These are phyloP conservation scores for Sporisorium reilianum DNA, from an alignment of 1,284 basidiomycete species.

Conservation along the genomic window DNA sequence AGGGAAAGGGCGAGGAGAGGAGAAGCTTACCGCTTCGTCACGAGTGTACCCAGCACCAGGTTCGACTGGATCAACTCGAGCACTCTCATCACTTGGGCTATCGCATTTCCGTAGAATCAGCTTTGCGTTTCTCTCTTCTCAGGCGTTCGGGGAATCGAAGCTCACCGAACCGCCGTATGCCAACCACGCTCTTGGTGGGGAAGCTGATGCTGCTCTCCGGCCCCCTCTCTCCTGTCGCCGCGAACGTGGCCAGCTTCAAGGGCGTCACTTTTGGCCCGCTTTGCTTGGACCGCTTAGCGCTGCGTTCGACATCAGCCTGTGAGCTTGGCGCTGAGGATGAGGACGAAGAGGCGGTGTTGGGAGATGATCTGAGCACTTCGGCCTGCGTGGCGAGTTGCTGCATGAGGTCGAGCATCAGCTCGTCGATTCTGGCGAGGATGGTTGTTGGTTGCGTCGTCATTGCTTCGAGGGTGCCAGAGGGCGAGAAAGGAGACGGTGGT, in stretches of 20 bases:
- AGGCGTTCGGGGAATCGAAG: background rate
- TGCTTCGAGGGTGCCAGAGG: too few species aligned
- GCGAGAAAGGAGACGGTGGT: background rate
- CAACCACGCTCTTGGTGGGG: conserved; percentile 13
- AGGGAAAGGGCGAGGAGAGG: background rate
- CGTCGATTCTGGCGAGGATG: conserved; percentile 25
- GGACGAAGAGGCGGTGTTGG: background rate
- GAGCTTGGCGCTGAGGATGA: background rate
- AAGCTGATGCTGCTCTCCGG: conserved; percentile 7
- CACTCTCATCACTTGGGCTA: conserved; percentile 46
- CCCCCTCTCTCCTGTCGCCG: background rate
- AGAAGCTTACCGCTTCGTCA: conserved; percentile 51
- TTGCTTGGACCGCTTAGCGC: conserved; percentile 9
- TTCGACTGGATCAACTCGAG: conserved; percentile 44
- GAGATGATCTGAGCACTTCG: background rate
- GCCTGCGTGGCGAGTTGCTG: conserved; percentile 17
- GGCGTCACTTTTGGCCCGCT: background rate
- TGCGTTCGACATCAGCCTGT: background rate
- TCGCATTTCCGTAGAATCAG: background rate
- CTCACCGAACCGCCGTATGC: conserved; percentile 31
- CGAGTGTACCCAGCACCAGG: conserved; percentile 9
- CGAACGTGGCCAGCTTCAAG: background rate
- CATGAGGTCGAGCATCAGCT: conserved; percentile 15
- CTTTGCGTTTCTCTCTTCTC: background rate
- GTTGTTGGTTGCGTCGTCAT: conserved; percentile 1